Base-by-base conservation (phyloP, 768 basidiomycete species). In the Pholiota molesta region DNA sequence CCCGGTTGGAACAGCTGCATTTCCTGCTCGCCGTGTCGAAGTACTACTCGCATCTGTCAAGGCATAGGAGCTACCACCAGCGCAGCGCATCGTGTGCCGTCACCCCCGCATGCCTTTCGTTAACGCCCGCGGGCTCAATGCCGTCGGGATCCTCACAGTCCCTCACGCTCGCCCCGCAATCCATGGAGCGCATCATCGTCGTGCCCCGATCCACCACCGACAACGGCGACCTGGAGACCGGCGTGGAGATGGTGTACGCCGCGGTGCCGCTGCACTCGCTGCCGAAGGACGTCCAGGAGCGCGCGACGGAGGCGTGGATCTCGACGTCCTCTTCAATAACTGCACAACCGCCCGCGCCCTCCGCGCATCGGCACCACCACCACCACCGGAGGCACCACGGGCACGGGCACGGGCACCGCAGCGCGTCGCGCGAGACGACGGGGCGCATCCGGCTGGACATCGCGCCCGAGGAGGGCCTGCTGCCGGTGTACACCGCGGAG, bases 11-110 rank as follows among this genome's bases (percentile, higher is more conserved):
- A 31, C 64, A 92, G 91, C 79, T 93, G 55, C 91, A 93, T 72
- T 90, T 91, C 74, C 82, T 92, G 37, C 79, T 93, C 62, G 84
- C 89, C 2, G 81, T 94, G 11, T 84, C 89, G 7, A 88, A 82
- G 55, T 86, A 86, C 65, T 87, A 91, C 71, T 74, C 80, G 8
- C 79, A 83, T 47, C 76, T 92, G 39, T 73, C 77, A 29, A 82
- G 83, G n/a, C 77, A 78, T 61, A 71, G 79, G n/a, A 55, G 61
- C 28, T 65, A 66, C 49, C 66, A 67, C 60, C 61, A 60, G 51
- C 66, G 64, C 57, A 67, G 60, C 55, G 60, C 62, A 17, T 66
- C 66, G 21, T 66, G 64, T 55, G 63, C 64, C 26, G 45, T 14
- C 16, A 35, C 58, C 16, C 58, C 57, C 52, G 37, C 57, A 39